Evolutionary conservation across 768 basidiomycete species (phyloP).

Genomic region (Pisolithus orientalis): DNA sequence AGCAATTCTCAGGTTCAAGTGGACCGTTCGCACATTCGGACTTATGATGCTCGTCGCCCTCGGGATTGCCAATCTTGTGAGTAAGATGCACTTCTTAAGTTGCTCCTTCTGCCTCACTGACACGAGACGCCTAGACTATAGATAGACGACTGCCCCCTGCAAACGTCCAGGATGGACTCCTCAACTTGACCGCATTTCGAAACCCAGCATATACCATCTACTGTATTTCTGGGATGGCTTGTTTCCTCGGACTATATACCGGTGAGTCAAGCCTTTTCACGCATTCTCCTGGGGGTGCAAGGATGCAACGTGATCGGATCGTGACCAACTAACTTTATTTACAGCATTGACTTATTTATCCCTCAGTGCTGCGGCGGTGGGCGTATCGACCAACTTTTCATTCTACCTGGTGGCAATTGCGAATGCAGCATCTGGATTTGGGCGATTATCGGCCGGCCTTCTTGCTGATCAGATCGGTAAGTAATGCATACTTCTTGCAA

Average conservation of each 20-base stretch:
- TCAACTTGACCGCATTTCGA: constrained; percentile 47
- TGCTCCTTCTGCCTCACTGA: background rate
- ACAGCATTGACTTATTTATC: constrained; percentile 63
- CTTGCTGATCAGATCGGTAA: constrained; percentile 51
- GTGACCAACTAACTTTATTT: constrained; percentile 2
- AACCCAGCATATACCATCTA: constrained; percentile 47
- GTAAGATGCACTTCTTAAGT: constrained; percentile 12
- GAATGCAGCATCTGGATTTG: constrained; percentile 60
- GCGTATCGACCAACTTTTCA: constrained; percentile 43
- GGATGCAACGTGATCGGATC: background rate
- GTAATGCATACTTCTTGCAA: background rate
- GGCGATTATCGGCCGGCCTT: constrained; percentile 49
- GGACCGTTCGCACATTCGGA: constrained; percentile 70
- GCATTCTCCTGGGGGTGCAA: background rate
- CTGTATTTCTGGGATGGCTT: constrained; percentile 47
- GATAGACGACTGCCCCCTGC: constrained; percentile 49
- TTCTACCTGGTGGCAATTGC: constrained; percentile 65
- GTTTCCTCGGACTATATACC: constrained; percentile 68
- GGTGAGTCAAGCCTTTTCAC: constrained; percentile 26
- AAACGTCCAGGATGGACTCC: constrained; percentile 48
- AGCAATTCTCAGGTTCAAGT: constrained; percentile 49
- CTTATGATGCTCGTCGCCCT: constrained; percentile 52
- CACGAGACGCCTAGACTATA: constrained; percentile 15
- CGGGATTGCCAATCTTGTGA: constrained; percentile 48
- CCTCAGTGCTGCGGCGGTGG: constrained; percentile 14